Conservation (phyloP, 352 stramenopile species). For the Pythium periplocum region DNA sequence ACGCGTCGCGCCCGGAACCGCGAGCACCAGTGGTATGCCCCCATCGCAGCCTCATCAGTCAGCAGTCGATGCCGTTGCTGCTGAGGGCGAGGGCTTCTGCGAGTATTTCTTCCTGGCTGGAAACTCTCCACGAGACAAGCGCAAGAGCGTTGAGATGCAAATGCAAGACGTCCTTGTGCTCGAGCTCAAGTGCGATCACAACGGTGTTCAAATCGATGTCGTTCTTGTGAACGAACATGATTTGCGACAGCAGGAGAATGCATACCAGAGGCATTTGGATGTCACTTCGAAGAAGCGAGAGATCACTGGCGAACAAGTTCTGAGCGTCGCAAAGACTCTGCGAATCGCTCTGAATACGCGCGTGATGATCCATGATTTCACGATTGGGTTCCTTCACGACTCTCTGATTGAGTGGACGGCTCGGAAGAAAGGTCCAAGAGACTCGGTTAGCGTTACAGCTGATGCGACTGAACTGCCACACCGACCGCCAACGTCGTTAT, state of each 20-base stretch:
- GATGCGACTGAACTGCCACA: no score
- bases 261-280: conserved; percentile 41
- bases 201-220: conserved; percentile 54
- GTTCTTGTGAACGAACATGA: conserved; percentile 60
- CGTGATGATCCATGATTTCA: conserved; percentile 69
- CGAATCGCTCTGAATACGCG: conserved; percentile 46
- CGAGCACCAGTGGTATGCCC: not conserved
- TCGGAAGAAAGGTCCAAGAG: not conserved
- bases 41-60: conserved; percentile 12
- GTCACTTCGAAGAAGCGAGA: not conserved
- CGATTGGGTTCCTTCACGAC: conserved; percentile 70
- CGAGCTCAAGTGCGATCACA: conserved; percentile 71
- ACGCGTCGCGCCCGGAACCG: not conserved
- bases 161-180: conserved; percentile 40
- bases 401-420: conserved; percentile 54
- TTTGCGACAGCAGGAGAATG: conserved; percentile 54
- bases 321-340: conserved; percentile 43
- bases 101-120: conserved; percentile 62
- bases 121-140: conserved; percentile 14
- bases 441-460: no score
- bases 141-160: not conserved
- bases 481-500: conserved; percentile 17
- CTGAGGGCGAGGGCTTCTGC: conserved; percentile 45
- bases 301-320: conserved; percentile 35
- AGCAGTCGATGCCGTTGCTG: conserved; percentile 24